Evolutionary conservation across 495 filamentous ascomycete genomes (phyloP).

Genomic region (Podospora pseudocomata): DNA sequence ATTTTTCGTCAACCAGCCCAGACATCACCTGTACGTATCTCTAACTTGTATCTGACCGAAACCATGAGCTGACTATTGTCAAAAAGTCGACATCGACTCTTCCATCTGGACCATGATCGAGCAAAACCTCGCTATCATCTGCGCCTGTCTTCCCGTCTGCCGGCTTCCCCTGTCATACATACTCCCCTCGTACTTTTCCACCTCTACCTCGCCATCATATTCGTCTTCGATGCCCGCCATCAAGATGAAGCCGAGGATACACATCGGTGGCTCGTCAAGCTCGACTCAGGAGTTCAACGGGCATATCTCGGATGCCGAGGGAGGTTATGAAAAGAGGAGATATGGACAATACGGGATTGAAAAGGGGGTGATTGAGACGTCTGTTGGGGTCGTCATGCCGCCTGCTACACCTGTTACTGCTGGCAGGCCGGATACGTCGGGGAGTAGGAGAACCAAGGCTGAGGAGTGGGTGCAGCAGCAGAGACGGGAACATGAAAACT

Average conservation of each 20-base stretch:
- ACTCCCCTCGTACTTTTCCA: conserved; percentile 2
- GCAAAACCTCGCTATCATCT: conserved; percentile 45
- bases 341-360: neutral
- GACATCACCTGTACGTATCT: conserved; percentile 21
- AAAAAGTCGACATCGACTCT: conserved; percentile 30
- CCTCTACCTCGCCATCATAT: neutral
- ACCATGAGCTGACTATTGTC: neutral
- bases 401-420: neutral
- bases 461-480: neutral
- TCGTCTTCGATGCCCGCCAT: neutral
- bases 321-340: neutral
- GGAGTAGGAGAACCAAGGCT: neutral
- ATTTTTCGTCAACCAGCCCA: conserved; percentile 18
- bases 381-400: neutral
- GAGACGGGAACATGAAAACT: neutral
- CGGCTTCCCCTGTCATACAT: neutral
- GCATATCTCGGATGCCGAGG: neutral
- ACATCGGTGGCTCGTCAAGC: neutral
- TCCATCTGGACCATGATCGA: conserved; percentile 48
- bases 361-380: neutral
- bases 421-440: neutral
- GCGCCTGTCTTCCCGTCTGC: conserved; percentile 42
- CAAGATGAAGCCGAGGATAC: neutral
- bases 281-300: neutral
- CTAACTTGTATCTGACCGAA: neutral